phyloP scores from a whole-genome alignment of 306 rosid species.

The Prunus campanulata region DNA sequence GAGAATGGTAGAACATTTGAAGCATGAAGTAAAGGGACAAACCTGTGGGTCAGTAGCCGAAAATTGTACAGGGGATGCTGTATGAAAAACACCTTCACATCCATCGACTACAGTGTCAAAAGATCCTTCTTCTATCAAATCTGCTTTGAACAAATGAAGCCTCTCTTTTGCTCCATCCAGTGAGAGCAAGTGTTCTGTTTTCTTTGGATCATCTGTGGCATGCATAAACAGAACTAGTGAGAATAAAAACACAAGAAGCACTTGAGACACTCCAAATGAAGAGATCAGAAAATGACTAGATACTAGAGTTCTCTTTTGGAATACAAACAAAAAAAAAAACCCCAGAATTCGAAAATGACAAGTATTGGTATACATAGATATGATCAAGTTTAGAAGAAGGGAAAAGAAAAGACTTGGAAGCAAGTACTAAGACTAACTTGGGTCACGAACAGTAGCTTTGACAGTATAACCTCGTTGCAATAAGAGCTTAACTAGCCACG shows the following conservation, averaged over 20 bases:
- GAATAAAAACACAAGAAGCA: neutral
- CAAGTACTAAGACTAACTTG: conserved; percentile 14
- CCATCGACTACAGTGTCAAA: conserved; percentile 45
- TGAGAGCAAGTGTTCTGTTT: conserved; percentile 40
- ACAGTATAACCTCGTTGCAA: conserved; percentile 49
- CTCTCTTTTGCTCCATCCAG: conserved; percentile 57
- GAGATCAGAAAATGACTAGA: no score
- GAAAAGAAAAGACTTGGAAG: neutral
- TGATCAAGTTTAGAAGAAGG: neutral
- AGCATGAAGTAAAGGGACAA: neutral
- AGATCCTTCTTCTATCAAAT: conserved; percentile 50
- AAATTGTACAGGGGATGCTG: conserved; percentile 39
- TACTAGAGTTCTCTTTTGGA: no score
- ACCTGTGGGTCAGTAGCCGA: conserved; percentile 44
- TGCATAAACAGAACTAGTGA: neutral
- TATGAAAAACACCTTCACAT: conserved; percentile 53
- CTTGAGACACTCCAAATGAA: neutral
- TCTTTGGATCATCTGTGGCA: conserved; percentile 41
- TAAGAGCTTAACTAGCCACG: conserved; percentile 52
- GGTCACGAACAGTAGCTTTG: conserved; percentile 48
- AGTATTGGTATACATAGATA: neutral
- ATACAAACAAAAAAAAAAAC: no score
- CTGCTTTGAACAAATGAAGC: conserved; percentile 41
- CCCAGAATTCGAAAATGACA: no score
- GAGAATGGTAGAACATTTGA: neutral